Percentiles rank a stretch among this genome's conserved stretches.
Evolutionary conservation across 1,139 yeast species (phyloP).

Genomic region (Blastobotrys buckinghamii): DNA sequence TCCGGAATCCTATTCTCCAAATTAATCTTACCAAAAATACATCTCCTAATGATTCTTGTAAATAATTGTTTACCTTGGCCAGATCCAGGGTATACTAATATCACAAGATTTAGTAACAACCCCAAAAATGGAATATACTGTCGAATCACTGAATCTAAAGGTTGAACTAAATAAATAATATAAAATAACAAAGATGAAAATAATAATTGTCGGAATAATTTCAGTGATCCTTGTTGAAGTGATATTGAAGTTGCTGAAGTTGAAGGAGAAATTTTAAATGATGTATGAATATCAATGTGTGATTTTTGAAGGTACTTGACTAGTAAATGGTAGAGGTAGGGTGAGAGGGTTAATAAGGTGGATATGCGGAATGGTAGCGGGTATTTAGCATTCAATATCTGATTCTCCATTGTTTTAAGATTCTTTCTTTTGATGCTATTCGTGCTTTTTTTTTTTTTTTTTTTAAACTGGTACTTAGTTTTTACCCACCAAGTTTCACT

Average conservation of each 20-base stretch:
- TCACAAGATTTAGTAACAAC: slow-evolving; percentile 19
- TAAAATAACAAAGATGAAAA: neutral
- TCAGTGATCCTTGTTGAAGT: slow-evolving; percentile 19
- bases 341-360: slow-evolving; percentile 39
- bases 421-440: neutral
- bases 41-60: slow-evolving; percentile 45
- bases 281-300: slow-evolving; percentile 39
- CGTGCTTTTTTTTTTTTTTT: no score
- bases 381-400: slow-evolving; percentile 17
- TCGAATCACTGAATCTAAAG: neutral
- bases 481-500: no score
- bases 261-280: slow-evolving; percentile 31
- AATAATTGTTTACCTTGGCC: slow-evolving; percentile 27
- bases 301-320: slow-evolving; percentile 34
- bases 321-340: slow-evolving; percentile 47
- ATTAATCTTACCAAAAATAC: slow-evolving; percentile 52
- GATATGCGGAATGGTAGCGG: slow-evolving; percentile 49
- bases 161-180: neutral
- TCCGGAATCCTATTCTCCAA: slow-evolving; percentile 59
- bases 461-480: no score
- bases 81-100: slow-evolving; percentile 27
- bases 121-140: neutral
- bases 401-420: neutral
- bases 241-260: neutral
- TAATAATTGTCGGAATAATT: slow-evolving; percentile 16